phyloP scores from a whole-genome alignment of 2,329 filamentous ascomycete species.

The Amauroascus verrucosus region DNA sequence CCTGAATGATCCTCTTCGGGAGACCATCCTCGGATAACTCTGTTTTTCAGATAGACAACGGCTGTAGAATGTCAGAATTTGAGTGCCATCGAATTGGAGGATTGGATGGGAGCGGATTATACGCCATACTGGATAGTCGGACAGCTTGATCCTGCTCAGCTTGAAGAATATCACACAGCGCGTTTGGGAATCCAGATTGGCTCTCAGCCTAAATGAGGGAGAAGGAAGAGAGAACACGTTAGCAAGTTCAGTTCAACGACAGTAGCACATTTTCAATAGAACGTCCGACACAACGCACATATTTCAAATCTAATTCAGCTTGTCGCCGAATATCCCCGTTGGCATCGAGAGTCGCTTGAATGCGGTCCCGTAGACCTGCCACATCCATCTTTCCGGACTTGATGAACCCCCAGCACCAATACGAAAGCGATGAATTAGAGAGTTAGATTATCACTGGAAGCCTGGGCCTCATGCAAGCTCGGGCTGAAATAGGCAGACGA shows the following conservation, averaged over 20 bases:
- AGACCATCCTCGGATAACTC: conserved; percentile 85
- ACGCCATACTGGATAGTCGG: conserved; percentile 70
- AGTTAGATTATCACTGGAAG: not conserved
- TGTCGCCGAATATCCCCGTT: conserved; percentile 53
- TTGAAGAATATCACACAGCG: conserved; percentile 81
- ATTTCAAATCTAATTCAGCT: conserved; percentile 55
- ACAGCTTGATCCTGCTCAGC: conserved; percentile 75
- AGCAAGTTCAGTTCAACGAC: not conserved
- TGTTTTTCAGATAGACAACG: conserved; percentile 96
- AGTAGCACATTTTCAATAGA: not conserved
- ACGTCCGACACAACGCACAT: conserved; percentile 38
- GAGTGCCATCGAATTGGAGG: not conserved
- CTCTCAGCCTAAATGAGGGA: conserved; percentile 77
- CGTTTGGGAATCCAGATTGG: conserved; percentile 79
- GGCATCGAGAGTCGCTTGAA: conserved; percentile 53
- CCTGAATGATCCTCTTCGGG: conserved; percentile 62
- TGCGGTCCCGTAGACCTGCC: conserved; percentile 51
- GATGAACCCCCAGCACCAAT: conserved; percentile 8
- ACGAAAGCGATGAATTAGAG: not conserved
- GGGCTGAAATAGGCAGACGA: conserved; percentile 3
- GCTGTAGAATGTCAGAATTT: conserved; percentile 43
- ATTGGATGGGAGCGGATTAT: conserved; percentile 17
- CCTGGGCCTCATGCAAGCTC: conserved; percentile 8
- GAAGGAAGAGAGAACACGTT: not conserved
- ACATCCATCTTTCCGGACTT: conserved; percentile 46